Evolutionary conservation across 805 yeast genomes (phyloP), one percentile per base, ranked within the genome.

Genomic region (Candida boleticola): DNA sequence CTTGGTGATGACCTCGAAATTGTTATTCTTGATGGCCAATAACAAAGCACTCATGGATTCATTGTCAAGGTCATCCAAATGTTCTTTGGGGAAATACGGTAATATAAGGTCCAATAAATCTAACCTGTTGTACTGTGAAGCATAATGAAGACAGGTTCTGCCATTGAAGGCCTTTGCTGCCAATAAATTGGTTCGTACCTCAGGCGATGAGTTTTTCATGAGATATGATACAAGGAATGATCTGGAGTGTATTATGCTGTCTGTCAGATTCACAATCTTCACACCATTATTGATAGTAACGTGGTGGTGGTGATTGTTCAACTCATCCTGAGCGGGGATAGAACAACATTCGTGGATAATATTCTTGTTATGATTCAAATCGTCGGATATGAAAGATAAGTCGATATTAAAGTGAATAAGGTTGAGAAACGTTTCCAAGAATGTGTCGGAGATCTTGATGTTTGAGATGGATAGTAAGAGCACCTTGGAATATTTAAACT

Each of bases 131-230:
- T 76, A 71, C 51, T 77, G 77, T 2, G 95, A 76, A 4, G 96
- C 95, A 58, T 89, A 89, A 61, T 92, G 98, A 14, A 93, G 65
- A 18, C 97, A 90, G 1, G 84, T 81, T 48, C 92, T 75, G 3
- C 95, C 95, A 50, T 80, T 79, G 37, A 77, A 71, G 60, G 86
- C 95, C 53, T 73, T 77, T 29, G 62, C 46, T 3, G 55, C 53
- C 17, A 69, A 55, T 7, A 69, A 45, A 3, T 55, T 48, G 7
- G 46, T 38, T 3, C 58, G 40, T 0, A 54, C 48, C 3, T 46
- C 45, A 1, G 45, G 41, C 1, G 53, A 29, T 11, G 58, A 41
- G 29, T 50, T 55, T 1, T 58, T 47, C 51, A 68, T 49, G n/a
- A 66, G 55, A 42, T 62, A 58, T 41, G 63, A 50, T 3, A 70